Evolutionary conservation across 768 basidiomycete species (phyloP), one percentile per base, ranked within the genome.

Genomic region (Rhizopogon vinicolor): DNA sequence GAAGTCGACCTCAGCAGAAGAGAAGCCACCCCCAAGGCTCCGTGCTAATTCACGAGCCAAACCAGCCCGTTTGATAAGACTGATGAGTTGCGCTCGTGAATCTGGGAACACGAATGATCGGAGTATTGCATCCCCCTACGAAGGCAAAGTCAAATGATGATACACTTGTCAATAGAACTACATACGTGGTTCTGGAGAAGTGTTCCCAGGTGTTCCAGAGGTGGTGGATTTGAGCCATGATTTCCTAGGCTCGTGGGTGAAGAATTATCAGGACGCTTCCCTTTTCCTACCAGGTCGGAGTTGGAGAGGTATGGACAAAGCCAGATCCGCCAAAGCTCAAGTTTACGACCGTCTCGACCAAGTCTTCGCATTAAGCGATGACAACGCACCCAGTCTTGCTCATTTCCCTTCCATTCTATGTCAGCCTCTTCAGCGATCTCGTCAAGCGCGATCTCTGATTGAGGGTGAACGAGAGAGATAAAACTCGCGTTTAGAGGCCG

Each of bases 321-420:
- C 91, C 91, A 93, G 39, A 72, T 63, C 54, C 73, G 75, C 91
- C 91, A 93, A 10, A 89, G 65, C 53, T 92, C 91, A 14, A 93
- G 74, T 65, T 83, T 89, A 55, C 79, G 78, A 7, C 91, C 89
- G 60, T 93, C 91, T 45, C 79, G 74, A 29, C 77, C 80, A 35
- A 84, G 73, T 0, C 63, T 66, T 60, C 72, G 77, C 76, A 91
- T 77, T 37, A 84, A 66, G 13, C 63, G 55, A 51, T 72, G 80
- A 61, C 82, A 83, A 46, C 81, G 72, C 3, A 74, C 68, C 88
- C 89, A 91, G 57, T 90, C 83, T 5, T 68, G 75, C 33, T 80
- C 74, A 50, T 78, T 72, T 8, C 81, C 82, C 37, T 69, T 62
- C 88, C 89, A 92, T 0, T 81, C 72, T 19, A 76, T 73, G 25